Evolutionary conservation across 148 eudicot genomes (phyloP).

Genomic region (Hydrangea macrophylla): DNA sequence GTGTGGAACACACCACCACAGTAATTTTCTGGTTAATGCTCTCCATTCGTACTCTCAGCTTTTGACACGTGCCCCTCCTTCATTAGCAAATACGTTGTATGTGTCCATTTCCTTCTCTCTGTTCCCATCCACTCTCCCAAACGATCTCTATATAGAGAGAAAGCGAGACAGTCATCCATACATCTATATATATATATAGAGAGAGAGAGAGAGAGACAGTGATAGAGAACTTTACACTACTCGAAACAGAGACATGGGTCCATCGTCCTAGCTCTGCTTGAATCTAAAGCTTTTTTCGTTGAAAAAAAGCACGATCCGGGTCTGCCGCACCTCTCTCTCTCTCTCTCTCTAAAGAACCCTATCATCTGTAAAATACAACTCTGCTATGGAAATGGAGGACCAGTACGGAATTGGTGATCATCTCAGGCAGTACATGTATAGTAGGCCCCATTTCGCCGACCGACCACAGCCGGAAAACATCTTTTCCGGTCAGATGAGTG

Average conservation of each 20-base stretch:
- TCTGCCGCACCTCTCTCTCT: constrained; percentile 33
- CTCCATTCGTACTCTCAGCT: neutral
- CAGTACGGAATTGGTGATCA: constrained; percentile 37
- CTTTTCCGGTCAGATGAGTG: constrained; percentile 17
- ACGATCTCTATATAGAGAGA: too few relatives aligned
- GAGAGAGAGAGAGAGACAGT: constrained; percentile 17
- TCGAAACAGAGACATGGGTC: constrained; percentile 15
- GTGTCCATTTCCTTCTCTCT: too few relatives aligned
- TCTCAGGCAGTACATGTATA: constrained; percentile 33
- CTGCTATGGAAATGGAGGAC: constrained; percentile 27
- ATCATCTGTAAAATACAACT: neutral
- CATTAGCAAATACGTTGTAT: neutral
- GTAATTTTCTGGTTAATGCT: too few relatives aligned
- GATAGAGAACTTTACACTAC: constrained; percentile 4
- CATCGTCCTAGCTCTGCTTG: constrained; percentile 29
- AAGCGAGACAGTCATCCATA: too few relatives aligned
- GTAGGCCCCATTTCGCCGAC: constrained; percentile 16
- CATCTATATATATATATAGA: too few relatives aligned
- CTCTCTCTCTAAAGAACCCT: neutral
- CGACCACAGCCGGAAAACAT: constrained; percentile 27
- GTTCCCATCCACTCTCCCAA: too few relatives aligned
- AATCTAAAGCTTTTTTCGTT: constrained; percentile 23
- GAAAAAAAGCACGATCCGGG: constrained; percentile 41
- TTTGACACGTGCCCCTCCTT: constrained; percentile 12
- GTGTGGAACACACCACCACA: too few relatives aligned